A percentile compares a stretch with the other conserved stretches of the same genome.
These are phyloP conservation scores for Lachnellula subtilissima DNA, from an alignment of 2,329 filamentous ascomycete genomes.

Conservation along the genomic window DNA sequence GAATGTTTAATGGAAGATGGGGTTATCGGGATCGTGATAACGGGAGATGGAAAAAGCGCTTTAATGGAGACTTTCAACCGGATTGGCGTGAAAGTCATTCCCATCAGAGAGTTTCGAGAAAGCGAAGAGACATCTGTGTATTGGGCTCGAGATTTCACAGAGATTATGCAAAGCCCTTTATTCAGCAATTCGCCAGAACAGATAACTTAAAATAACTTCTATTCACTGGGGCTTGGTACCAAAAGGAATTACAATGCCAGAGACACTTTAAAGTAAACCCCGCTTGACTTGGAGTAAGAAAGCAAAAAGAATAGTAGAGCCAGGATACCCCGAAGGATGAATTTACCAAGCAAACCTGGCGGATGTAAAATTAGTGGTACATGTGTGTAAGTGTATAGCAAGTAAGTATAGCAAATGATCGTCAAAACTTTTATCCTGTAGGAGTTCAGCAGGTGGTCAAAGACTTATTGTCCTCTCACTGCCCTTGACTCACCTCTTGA, in stretches of 20 bases:
- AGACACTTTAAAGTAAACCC: too few species aligned
- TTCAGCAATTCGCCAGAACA: too few species aligned
- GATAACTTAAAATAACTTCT: not conserved
- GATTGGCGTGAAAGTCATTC: slow-evolving; percentile 12
- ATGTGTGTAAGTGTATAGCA: slow-evolving; percentile 22
- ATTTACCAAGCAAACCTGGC: too few species aligned
- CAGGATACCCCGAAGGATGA: too few species aligned
- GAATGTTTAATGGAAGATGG: slow-evolving; percentile 25
- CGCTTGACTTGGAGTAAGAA: too few species aligned
- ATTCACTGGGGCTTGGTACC: not conserved
- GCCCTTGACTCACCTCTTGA: not conserved
- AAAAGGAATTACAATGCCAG: too few species aligned
- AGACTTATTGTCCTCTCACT: not conserved
- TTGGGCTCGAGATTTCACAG: slow-evolving; percentile 23
- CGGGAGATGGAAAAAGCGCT: slow-evolving; percentile 13
- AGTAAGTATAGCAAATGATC: slow-evolving; percentile 13
- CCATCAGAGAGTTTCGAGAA: slow-evolving; percentile 12
- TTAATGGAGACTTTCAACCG: slow-evolving; percentile 18
- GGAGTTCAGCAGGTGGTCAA: slow-evolving; percentile 1
- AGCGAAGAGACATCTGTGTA: slow-evolving; percentile 8
- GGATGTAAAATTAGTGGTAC: slow-evolving; percentile 12
- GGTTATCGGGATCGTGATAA: slow-evolving; percentile 22
- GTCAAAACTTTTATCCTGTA: not conserved
- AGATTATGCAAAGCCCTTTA: slow-evolving; percentile 18
- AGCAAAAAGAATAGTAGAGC: too few species aligned